Percentiles rank a stretch among this genome's conserved stretches.
Evolutionary conservation across 257 asterid species (phyloP).

Genomic region (Plantago major): DNA sequence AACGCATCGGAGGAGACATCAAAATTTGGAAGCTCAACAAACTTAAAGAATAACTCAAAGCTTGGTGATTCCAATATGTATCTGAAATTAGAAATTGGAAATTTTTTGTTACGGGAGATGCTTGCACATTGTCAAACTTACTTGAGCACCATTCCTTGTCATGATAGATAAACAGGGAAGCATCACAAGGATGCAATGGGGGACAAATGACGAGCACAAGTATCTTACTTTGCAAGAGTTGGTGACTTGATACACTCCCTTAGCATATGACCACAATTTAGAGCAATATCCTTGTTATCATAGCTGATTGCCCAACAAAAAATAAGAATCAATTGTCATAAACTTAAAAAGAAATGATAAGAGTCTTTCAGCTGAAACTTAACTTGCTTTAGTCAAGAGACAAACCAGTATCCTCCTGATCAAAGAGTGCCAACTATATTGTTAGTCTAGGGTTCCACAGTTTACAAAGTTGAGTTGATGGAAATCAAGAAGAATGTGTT

Average conservation of each 20-base stretch:
- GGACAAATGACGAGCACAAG: conserved; percentile 16
- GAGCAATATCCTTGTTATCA: conserved; percentile 94
- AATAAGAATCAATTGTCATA: conserved; percentile 15
- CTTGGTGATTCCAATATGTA: conserved; percentile 93
- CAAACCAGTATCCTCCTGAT: too few species aligned
- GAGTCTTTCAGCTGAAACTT: too few species aligned
- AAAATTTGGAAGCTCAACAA: conserved; percentile 80
- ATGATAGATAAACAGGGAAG: conserved; percentile 16
- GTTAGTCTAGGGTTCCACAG: too few species aligned
- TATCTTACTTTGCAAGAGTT: conserved; percentile 84
- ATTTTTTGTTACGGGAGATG: conserved; percentile 10
- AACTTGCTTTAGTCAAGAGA: too few species aligned
- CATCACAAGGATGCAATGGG: conserved; percentile 19
- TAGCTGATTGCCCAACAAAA: conserved; percentile 55
- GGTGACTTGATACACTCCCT: conserved; percentile 93
- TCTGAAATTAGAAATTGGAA: conserved; percentile 40
- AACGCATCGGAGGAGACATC: conserved; percentile 96
- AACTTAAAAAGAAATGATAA: neutral
- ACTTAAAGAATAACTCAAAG: conserved; percentile 92
- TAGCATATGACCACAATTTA: conserved; percentile 92
- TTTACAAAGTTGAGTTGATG: too few species aligned
- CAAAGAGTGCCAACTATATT: too few species aligned
- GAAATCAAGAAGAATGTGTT: too few species aligned
- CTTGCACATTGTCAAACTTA: conserved; percentile 16
- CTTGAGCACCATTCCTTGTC: conserved; percentile 13